Evolutionary conservation across 768 basidiomycete genomes (phyloP), one percentile per base, ranked within the genome.

Genomic region (Kwoniella sp.): DNA sequence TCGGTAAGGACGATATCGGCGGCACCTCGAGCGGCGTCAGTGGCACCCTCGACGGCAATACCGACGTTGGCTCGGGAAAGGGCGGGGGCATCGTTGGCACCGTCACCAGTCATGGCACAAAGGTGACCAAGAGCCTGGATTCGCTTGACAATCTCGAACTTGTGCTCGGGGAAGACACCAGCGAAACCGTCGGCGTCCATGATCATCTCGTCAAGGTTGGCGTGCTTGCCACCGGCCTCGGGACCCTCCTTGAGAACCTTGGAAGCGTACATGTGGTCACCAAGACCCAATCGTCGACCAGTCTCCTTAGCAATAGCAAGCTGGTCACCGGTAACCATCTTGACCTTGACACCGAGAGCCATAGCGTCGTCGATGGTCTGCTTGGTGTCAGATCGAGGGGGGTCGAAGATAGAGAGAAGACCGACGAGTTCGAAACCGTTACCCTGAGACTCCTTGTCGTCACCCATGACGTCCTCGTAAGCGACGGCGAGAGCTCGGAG

Each of bases 301-400:
- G 95, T 97, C 82, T 98, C 95, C 86, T 98, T 98, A 37, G 95
- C 95, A 73, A 98, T 98, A 69, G 95, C 95, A 78, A 98, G 91
- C 84, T 98, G 95, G 80, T 98, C 95, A 85, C 95, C 95, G n/a
- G 95, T 98, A 65, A 97, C 95, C 95, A 98, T 98, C 89, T 98
- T 98, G 80, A 98, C 94, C 80, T 88, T 90, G 74, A 98, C 93
- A 81, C 95, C 95, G 78, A 97, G 91, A 61, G 88, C 88, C 62
- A 92, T 84, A 57, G 95, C 94, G 80, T 98, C 93, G 76, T 97
- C 94, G 78, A 98, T 97, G 21, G 95, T 98, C 83, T 96, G 91
- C 84, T 98, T 96, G 81, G 95, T 98, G 79, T 98, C 95, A 0
- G 90, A 90, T 82, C 95, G 92, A 68, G 95, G 95, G 65, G 94